Evolutionary conservation across 2,329 filamentous ascomycete genomes (phyloP), one percentile per base, ranked within the genome.

Genomic region (Cytospora piceae): DNA sequence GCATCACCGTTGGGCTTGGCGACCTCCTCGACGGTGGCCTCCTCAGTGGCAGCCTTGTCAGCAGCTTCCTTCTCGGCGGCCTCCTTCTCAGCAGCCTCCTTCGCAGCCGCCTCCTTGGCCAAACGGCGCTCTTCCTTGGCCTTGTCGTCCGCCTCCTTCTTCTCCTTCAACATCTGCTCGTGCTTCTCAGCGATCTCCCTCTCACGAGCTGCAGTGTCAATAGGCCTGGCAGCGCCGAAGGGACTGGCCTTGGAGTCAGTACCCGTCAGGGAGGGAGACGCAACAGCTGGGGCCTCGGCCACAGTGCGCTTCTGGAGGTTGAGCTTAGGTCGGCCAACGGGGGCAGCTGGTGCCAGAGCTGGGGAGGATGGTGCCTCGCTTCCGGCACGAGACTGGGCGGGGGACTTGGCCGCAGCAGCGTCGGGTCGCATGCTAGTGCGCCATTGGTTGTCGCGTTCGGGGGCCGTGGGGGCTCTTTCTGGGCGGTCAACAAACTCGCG

Each of bases 381-480:
- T 66, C 87, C 85, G 67, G 95, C 91, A 61, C 89, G 90, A 46
- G 89, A 90, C 67, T 86, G 83, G 49, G 84, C 85, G 27, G 89
- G 85, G 15, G 90, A 88, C 76, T 87, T 87, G 29, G 53, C 39
- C 58, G 78, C 79, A 3, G 83, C 76, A 42, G 84, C 79, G 73
- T 96, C 94, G n/a, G 94, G 92, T 71, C 88, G 90, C 94, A 98
- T 98, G 78, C 86, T 91, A 71, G 85, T 84, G 73, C 95, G 90
- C 95, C 95, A 99, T 79, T 96, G 89, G 80, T 89, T 96, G 76
- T 98, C 95, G 74, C 92, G 87, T 67, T 99, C 95, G 58, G 95
- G 91, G 51, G 95, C 95, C 64, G 92, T 98, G 27, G 91, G 91
- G 59, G 84, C 84, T 71, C 92, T 87, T 75, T 92, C 90, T 20